Percentiles rank a stretch among this genome's conserved stretches.
phyloP scores from a whole-genome alignment of 768 basidiomycete species.

The Pulveroboletus ravenelii region DNA sequence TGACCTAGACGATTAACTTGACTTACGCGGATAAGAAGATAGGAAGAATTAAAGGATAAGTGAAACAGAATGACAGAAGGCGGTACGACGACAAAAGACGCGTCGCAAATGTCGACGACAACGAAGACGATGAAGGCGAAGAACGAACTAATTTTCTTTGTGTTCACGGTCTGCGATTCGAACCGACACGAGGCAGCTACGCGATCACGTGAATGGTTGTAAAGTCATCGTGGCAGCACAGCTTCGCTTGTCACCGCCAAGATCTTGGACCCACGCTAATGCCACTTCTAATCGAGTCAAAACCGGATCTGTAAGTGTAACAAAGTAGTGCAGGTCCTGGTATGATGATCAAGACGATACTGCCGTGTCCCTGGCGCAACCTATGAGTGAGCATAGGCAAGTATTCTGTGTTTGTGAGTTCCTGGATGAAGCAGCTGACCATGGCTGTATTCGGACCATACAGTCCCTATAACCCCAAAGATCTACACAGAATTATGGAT shows the following conservation, averaged over 20 bases:
- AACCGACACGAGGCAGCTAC: constrained; percentile 34
- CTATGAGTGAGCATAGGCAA: no score
- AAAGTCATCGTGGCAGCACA: neutral
- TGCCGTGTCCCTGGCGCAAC: no score
- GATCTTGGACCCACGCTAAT: no score
- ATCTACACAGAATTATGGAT: no score
- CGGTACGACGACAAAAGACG: constrained; percentile 7
- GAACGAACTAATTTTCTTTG: constrained; percentile 26
- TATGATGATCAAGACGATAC: no score
- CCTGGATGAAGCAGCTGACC: no score
- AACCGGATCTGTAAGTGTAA: no score
- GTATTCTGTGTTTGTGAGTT: no score
- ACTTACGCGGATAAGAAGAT: constrained; percentile 8
- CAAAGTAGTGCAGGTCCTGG: no score
- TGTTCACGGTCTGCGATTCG: constrained; percentile 15
- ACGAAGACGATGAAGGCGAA: constrained; percentile 7
- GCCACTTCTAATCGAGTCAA: no score
- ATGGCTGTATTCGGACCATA: no score
- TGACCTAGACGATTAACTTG: constrained; percentile 4
- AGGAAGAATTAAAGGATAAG: neutral
- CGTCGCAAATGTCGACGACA: constrained; percentile 16
- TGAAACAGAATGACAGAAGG: neutral
- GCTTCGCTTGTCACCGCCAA: neutral
- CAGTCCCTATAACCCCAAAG: no score
- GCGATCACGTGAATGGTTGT: constrained; percentile 32